Evolutionary conservation across 108 stramenopile species (phyloP).

Genomic region (Mediolabrus comicus): DNA sequence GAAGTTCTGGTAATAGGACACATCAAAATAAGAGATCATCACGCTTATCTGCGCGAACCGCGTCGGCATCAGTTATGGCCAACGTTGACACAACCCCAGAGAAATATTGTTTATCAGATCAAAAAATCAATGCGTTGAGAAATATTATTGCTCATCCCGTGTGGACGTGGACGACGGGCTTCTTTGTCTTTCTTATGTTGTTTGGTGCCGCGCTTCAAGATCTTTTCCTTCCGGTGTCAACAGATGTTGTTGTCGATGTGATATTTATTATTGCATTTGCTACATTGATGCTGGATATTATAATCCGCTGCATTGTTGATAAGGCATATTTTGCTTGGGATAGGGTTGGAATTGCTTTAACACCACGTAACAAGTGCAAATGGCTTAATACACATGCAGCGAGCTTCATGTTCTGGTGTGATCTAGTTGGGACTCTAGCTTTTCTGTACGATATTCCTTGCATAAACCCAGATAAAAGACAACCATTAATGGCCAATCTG

Average conservation of each 20-base stretch:
- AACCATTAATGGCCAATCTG: not conserved
- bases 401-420: conserved; percentile 78
- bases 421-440: conserved; percentile 54
- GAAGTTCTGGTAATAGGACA: too few relatives aligned
- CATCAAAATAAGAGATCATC: not conserved
- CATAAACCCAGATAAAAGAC: conserved; percentile 30
- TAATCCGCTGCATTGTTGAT: conserved; percentile 47
- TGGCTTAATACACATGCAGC: conserved; percentile 37
- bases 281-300: conserved; percentile 54
- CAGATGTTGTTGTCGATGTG: conserved; percentile 48
- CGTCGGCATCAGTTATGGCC: not conserved
- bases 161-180: conserved; percentile 34
- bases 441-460: conserved; percentile 62
- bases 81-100: not conserved
- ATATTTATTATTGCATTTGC: conserved; percentile 43
- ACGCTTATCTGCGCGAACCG: not conserved
- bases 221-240: conserved; percentile 22
- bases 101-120: not conserved
- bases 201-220: conserved; percentile 67
- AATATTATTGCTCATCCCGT: not conserved
- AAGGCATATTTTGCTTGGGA: conserved; percentile 55
- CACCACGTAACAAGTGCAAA: conserved; percentile 8
- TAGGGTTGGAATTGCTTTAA: conserved; percentile 4
- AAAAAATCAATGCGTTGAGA: not conserved
- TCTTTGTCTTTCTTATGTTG: conserved; percentile 50